Evolutionary conservation across 2,329 filamentous ascomycete genomes (phyloP).

Genomic region (Aspergillus alliaceus): DNA sequence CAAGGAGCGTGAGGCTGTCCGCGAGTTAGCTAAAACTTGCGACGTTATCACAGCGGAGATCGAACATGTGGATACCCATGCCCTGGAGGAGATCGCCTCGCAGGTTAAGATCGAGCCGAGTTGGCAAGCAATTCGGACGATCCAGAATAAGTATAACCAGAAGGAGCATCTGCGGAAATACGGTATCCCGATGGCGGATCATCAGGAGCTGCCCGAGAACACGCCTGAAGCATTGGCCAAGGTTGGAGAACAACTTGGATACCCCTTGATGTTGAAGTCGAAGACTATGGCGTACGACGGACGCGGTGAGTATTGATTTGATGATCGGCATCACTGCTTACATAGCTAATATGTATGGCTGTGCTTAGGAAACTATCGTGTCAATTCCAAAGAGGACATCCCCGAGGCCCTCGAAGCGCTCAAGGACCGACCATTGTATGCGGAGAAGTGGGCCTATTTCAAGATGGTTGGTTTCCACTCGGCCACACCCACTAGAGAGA

Average conservation of each 20-base stretch:
- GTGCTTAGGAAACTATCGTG: constrained; percentile 61
- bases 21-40: constrained; percentile 71
- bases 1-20: constrained; percentile 76
- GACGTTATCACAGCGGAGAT: constrained; percentile 92
- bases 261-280: constrained; percentile 90
- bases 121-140: constrained; percentile 81
- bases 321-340: background rate
- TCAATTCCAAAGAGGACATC: constrained; percentile 61
- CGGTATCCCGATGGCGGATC: constrained; percentile 71
- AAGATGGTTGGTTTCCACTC: constrained; percentile 49
- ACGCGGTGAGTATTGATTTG: constrained; percentile 56
- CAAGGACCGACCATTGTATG: constrained; percentile 71
- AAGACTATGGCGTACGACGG: constrained; percentile 91
- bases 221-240: constrained; percentile 62
- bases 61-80: constrained; percentile 89
- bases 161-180: constrained; percentile 73
- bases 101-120: constrained; percentile 72
- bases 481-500: background rate
- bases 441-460: constrained; percentile 87
- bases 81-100: constrained; percentile 77
- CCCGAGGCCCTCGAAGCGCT: constrained; percentile 69
- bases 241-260: constrained; percentile 67
- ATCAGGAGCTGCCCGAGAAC: constrained; percentile 63
- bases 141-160: constrained; percentile 92
- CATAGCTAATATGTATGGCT: background rate